A percentile compares a stretch with the other conserved stretches of the same genome.
phyloP scores from a whole-genome alignment of 331 rosid genomes.

The Malus hybrid region DNA sequence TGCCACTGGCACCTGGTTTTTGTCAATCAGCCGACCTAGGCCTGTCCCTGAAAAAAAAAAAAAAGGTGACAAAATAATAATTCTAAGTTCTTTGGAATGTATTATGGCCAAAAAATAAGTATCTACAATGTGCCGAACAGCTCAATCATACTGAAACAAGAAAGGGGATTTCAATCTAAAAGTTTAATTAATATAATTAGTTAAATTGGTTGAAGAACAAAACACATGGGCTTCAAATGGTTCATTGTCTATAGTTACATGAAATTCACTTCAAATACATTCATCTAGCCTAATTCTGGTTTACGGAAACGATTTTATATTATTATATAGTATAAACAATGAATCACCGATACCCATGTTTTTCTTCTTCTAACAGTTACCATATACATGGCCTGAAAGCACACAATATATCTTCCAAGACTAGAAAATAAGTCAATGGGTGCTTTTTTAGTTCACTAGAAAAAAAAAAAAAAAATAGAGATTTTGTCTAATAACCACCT shows the following conservation, averaged over 20 bases:
- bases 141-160: neutral
- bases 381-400: neutral
- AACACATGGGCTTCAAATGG: too few relatives aligned
- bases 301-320: too few relatives aligned
- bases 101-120: neutral
- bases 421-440: neutral
- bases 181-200: too few relatives aligned
- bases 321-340: too few relatives aligned
- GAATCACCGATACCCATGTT: too few relatives aligned
- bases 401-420: neutral
- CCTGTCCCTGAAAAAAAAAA: constrained; percentile 51
- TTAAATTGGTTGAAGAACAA: too few relatives aligned
- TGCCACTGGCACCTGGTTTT: constrained; percentile 83
- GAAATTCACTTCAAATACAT: too few relatives aligned
- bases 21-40: constrained; percentile 48
- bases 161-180: too few relatives aligned
- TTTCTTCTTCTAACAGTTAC: neutral
- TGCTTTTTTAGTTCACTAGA: neutral
- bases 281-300: too few relatives aligned
- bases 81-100: constrained; percentile 25
- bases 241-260: too few relatives aligned
- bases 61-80: constrained; percentile 16
- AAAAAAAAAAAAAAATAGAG: neutral
- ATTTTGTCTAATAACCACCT: constrained; percentile 17
- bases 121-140: neutral